Percentiles rank a stretch among this genome's conserved stretches.
These are phyloP conservation scores for Cladobotryum protrusum DNA, from an alignment of 2,329 filamentous ascomycete genomes.

Conservation along the genomic window DNA sequence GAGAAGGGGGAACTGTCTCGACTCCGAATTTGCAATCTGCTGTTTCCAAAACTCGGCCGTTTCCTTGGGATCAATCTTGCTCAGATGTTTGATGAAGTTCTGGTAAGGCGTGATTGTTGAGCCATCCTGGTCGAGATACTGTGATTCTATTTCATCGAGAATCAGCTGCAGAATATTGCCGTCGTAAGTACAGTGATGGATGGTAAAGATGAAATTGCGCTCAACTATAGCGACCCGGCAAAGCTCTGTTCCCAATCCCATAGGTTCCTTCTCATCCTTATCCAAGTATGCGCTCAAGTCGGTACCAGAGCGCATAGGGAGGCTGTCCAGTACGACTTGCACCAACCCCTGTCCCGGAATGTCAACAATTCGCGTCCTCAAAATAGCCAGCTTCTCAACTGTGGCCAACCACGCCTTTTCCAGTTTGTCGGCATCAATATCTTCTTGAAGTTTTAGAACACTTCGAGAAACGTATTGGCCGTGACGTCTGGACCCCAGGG, in stretches of 20 bases:
- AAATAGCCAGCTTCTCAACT: conserved; percentile 2
- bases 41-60: conserved; percentile 3
- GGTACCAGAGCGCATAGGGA: no score
- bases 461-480: conserved; percentile 6
- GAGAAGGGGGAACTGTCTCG: background rate
- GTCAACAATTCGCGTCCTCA: conserved; percentile 6
- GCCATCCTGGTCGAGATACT: background rate
- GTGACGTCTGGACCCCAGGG: background rate
- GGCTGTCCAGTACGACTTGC: conserved; percentile 1
- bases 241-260: conserved; percentile 4
- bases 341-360: background rate
- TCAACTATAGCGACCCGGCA: conserved; percentile 1
- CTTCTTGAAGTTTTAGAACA: conserved; percentile 2
- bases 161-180: conserved; percentile 3
- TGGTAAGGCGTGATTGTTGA: background rate
- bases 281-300: background rate
- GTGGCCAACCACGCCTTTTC: conserved; percentile 2
- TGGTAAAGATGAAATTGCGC: conserved; percentile 6
- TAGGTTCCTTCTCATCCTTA: conserved; percentile 4
- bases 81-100: conserved; percentile 4
- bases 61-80: background rate
- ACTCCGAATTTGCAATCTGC: conserved; percentile 1
- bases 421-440: background rate
- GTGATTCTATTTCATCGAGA: conserved; percentile 1
- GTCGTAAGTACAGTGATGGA: conserved; percentile 8